Conservation (phyloP, 768 basidiomycete species). For the Mrakia frigida region DNA sequence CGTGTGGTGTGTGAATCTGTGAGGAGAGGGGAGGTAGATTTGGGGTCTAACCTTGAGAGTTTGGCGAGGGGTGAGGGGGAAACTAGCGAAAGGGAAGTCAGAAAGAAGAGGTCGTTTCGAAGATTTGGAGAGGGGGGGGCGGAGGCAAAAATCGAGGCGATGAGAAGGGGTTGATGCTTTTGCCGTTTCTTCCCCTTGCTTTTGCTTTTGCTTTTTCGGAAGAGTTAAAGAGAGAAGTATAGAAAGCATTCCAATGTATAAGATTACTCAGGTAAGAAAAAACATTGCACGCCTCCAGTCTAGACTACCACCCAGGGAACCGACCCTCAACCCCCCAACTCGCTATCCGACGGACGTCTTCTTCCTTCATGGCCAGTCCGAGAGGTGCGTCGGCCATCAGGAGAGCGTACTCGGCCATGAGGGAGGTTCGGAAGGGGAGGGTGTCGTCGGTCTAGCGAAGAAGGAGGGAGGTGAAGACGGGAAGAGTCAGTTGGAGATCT, state of each 20-base stretch:
- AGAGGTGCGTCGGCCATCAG: conserved; percentile 65
- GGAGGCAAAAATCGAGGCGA: too few species aligned
- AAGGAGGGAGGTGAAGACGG: conserved; percentile 21
- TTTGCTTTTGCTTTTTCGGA: too few species aligned
- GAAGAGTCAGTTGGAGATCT: background rate
- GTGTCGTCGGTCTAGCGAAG: conserved; percentile 69
- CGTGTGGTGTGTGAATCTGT: background rate
- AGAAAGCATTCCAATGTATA: too few species aligned
- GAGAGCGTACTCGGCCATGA: conserved; percentile 72
- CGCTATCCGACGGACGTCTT: conserved; percentile 56
- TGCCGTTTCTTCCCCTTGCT: background rate
- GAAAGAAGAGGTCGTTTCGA: too few species aligned
- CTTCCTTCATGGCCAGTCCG: conserved; percentile 63
- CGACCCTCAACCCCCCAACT: conserved; percentile 56
- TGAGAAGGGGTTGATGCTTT: too few species aligned
- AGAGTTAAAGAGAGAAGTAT: too few species aligned
- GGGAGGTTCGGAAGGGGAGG: conserved; percentile 68
- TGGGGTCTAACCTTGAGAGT: background rate
- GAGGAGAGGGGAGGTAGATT: background rate
- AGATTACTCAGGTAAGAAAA: too few species aligned
- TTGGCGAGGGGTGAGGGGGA: background rate
- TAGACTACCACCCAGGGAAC: conserved; percentile 40
- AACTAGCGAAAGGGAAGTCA: too few species aligned
- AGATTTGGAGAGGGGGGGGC: too few species aligned
- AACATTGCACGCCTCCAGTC: too few species aligned